phyloP scores from a whole-genome alignment of 108 stramenopile species.

The Mayamaea pseudoterrestris region DNA sequence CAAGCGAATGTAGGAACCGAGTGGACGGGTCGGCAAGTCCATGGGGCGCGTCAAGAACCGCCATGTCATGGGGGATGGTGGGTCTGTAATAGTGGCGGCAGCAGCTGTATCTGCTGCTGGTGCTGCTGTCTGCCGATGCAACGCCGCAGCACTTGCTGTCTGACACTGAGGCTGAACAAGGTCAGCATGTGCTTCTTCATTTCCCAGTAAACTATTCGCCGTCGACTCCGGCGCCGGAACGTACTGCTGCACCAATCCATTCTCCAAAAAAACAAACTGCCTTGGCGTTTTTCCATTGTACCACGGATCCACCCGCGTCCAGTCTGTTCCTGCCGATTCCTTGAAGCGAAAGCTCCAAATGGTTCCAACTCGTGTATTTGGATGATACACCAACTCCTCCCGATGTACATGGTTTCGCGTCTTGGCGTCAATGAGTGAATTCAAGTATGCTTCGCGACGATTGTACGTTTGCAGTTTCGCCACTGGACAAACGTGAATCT shows the following conservation, averaged over 20 bases:
- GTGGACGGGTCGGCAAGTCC: conserved; percentile 49
- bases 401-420: conserved; percentile 23
- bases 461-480: conserved; percentile 13
- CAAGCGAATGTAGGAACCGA: conserved; percentile 63
- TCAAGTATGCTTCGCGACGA: conserved; percentile 28
- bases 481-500: conserved; percentile 32
- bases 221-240: neutral
- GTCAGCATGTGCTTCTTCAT: neutral
- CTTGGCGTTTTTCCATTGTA: conserved; percentile 38
- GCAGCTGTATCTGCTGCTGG: conserved; percentile 1
- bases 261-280: conserved; percentile 61
- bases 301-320: conserved; percentile 62
- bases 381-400: conserved; percentile 53
- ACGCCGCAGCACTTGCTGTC: neutral
- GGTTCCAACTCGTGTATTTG: conserved; percentile 21
- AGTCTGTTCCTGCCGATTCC: conserved; percentile 59
- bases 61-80: conserved; percentile 45
- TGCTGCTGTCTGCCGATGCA: neutral
- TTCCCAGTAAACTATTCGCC: neutral
- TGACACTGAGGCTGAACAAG: neutral
- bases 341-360: conserved; percentile 74
- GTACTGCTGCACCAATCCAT: conserved; percentile 36
- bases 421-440: conserved; percentile 29
- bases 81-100: conserved; percentile 2
- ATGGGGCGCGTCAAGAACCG: conserved; percentile 45